Percentiles rank a stretch among this genome's conserved stretches.
Evolutionary conservation across 305 asterid species (phyloP).

Genomic region (Rubia tinctorum): DNA sequence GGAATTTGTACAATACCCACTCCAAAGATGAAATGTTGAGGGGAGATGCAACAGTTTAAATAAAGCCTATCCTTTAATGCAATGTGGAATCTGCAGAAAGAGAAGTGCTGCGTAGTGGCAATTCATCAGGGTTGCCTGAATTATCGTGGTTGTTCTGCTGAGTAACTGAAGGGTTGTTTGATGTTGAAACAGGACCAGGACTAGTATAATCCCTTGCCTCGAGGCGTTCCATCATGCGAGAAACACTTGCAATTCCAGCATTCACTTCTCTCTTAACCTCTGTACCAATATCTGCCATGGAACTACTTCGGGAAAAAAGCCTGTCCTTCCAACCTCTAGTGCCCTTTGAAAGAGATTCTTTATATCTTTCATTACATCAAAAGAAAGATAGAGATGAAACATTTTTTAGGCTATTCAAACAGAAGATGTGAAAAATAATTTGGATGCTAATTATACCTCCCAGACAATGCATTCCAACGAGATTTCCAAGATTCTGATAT

Average conservation of each 20-base stretch:
- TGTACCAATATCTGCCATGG: constrained; percentile 70
- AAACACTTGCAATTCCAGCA: constrained; percentile 75
- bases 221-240: constrained; percentile 87
- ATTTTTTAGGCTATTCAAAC: background rate
- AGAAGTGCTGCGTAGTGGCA: constrained; percentile 36
- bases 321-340: constrained; percentile 87
- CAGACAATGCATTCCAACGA: constrained; percentile 66
- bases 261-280: constrained; percentile 74
- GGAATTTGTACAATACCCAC: constrained; percentile 10
- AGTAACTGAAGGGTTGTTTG: constrained; percentile 32
- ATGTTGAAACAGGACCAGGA: constrained; percentile 20
- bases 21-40: constrained; percentile 70
- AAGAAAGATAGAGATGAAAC: background rate
- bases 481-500: constrained; percentile 72
- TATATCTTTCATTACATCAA: constrained; percentile 46
- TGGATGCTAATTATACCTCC: too few relatives aligned
- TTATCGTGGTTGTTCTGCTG: constrained; percentile 37
- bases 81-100: constrained; percentile 45
- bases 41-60: constrained; percentile 32
- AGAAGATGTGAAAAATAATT: background rate
- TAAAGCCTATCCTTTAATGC: constrained; percentile 27
- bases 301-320: constrained; percentile 71
- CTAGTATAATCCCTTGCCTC: constrained; percentile 53
- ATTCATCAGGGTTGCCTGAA: constrained; percentile 27
- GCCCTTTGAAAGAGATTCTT: constrained; percentile 77